Evolutionary conservation across 306 rosid species (phyloP).

Genomic region (Quercus wislizeni): DNA sequence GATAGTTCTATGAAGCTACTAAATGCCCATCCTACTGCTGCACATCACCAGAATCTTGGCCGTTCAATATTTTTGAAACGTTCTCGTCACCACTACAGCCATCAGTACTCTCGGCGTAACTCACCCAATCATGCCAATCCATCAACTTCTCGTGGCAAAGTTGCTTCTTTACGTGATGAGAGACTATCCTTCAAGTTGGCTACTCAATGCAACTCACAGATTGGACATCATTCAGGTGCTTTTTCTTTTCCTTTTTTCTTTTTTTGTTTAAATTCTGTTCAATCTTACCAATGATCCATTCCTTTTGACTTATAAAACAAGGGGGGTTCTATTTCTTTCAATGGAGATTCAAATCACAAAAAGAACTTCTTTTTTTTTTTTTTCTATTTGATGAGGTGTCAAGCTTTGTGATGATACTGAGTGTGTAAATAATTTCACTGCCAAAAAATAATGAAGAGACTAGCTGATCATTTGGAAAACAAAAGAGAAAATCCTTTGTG

Average conservation of each 20-base stretch:
- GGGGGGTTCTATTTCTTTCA: background rate
- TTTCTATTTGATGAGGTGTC: background rate
- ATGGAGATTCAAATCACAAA: background rate
- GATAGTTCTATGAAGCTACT: conserved; percentile 52
- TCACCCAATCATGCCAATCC: conserved; percentile 51
- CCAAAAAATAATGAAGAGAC: background rate
- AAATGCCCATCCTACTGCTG: conserved; percentile 37
- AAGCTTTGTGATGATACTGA: background rate
- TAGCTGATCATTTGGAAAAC: background rate
- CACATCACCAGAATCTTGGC: conserved; percentile 61
- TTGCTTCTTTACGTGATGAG: conserved; percentile 43
- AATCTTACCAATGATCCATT: background rate
- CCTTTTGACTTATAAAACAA: background rate
- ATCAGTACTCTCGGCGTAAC: conserved; percentile 85
- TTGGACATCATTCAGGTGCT: conserved; percentile 48
- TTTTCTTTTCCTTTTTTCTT: background rate
- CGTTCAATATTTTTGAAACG: conserved; percentile 75
- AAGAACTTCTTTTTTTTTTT: background rate
- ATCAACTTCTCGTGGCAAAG: conserved; percentile 69
- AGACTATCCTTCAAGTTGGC: conserved; percentile 58
- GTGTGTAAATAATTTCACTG: background rate
- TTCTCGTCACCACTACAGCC: conserved; percentile 74
- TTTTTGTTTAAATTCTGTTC: background rate
- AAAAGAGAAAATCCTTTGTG: background rate
- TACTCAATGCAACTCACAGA: conserved; percentile 47